These are phyloP conservation scores for Botrytis pseudocinerea DNA, from an alignment of 2,329 filamentous ascomycete species.

Conservation along the genomic window DNA sequence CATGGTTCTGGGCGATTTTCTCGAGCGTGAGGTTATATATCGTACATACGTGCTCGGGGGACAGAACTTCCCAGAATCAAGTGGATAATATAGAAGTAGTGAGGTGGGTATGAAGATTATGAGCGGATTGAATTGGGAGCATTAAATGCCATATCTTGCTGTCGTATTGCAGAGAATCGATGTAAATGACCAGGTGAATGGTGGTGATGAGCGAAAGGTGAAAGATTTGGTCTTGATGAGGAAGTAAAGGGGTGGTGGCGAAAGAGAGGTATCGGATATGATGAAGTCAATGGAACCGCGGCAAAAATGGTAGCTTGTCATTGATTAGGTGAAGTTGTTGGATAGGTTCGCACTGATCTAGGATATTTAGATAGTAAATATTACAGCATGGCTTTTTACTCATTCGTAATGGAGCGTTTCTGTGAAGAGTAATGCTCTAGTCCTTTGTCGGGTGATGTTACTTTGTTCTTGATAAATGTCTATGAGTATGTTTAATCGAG, in stretches of 20 bases:
- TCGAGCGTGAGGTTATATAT: too few species aligned
- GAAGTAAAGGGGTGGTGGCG: not conserved
- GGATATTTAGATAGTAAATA: too few species aligned
- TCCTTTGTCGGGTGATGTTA: too few species aligned
- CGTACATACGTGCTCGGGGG: not conserved
- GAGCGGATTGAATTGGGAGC: not conserved
- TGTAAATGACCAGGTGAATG: not conserved
- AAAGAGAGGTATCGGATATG: not conserved
- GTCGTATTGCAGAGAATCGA: not conserved
- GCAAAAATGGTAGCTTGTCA: not conserved
- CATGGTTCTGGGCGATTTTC: not conserved
- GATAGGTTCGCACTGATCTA: too few species aligned
- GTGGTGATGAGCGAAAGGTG: not conserved
- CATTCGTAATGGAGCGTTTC: fast-evolving
- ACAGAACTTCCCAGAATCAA: not conserved
- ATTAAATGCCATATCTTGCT: not conserved
- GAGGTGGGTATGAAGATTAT: not conserved
- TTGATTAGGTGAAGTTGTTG: not conserved
- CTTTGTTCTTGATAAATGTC: too few species aligned
- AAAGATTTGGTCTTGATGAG: not conserved
- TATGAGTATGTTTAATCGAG: too few species aligned
- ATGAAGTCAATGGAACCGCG: not conserved
- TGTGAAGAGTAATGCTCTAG: not conserved
- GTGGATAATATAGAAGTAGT: not conserved
- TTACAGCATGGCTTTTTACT: not conserved